Evolutionary conservation across 2,329 filamentous ascomycete genomes (phyloP).

Genomic region (Magnaporthiopsis poae): DNA sequence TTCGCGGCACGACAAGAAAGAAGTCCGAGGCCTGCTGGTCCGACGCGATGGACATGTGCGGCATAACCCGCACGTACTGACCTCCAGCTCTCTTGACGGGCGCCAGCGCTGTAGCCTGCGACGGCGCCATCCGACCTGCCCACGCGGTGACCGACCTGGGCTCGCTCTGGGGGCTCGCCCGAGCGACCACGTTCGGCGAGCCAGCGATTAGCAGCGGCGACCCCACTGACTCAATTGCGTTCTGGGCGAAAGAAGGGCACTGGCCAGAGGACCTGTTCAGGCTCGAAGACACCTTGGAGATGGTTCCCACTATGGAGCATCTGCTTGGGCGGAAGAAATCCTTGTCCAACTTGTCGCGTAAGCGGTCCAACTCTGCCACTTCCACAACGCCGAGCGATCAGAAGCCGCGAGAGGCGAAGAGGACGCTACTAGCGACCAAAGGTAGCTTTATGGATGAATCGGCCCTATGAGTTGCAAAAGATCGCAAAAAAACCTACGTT

Average conservation of each 20-base stretch:
- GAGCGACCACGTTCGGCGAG: not conserved
- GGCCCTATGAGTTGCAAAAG: too few species aligned
- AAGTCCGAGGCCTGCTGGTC: not conserved
- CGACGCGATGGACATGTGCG: not conserved
- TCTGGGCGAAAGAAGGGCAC: conserved; percentile 14
- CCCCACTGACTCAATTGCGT: conserved; percentile 10
- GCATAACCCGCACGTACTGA: not conserved
- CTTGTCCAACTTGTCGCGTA: conserved; percentile 19
- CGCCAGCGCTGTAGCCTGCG: not conserved
- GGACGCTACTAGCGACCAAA: conserved; percentile 24
- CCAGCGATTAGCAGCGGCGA: not conserved
- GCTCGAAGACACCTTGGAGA: not conserved
- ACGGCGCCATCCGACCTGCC: not conserved
- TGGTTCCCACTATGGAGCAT: conserved; percentile 17
- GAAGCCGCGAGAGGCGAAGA: conserved; percentile 24
- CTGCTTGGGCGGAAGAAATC: conserved; percentile 23
- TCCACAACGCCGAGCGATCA: conserved; percentile 20
- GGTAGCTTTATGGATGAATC: conserved; percentile 23
- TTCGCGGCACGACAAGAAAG: not conserved
- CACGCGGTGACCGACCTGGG: not conserved
- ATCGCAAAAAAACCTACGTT: too few species aligned
- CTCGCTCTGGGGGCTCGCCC: not conserved
- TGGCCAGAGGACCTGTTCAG: conserved; percentile 11
- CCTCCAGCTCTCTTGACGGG: not conserved
- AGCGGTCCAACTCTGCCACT: conserved; percentile 21